Percentiles rank a stretch among this genome's conserved stretches.
These are phyloP conservation scores for Scheffersomyces cryptocercus DNA, from an alignment of 1,139 yeast species.

Conservation along the genomic window DNA sequence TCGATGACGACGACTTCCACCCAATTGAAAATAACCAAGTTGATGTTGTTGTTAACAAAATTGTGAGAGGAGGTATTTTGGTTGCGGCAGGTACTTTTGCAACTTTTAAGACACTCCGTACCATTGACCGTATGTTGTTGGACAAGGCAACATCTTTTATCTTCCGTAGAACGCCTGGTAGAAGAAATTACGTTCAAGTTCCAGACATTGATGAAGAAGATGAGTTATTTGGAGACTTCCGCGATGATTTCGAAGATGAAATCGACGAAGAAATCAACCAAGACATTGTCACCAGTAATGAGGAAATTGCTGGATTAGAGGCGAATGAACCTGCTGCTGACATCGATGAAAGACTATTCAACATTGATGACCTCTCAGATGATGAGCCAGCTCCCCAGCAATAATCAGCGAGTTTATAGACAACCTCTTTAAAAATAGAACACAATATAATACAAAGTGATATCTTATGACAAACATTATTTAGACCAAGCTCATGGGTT, in stretches of 20 bases:
- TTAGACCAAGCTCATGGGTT: neutral
- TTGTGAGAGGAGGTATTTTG: slow-evolving; percentile 64
- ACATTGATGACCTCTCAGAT: slow-evolving; percentile 39
- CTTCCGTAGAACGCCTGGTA: slow-evolving; percentile 43
- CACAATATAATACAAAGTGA: slow-evolving; percentile 2
- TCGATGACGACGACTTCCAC: slow-evolving; percentile 58
- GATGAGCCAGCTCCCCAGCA: slow-evolving; percentile 17
- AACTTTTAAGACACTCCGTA: slow-evolving; percentile 36
- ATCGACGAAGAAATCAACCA: slow-evolving; percentile 23
- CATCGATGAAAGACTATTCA: slow-evolving; percentile 38
- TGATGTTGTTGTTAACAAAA: slow-evolving; percentile 61
- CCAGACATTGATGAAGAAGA: slow-evolving; percentile 47
- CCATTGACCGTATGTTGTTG: slow-evolving; percentile 35
- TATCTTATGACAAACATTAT: slow-evolving; percentile 5
- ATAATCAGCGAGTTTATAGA: neutral
- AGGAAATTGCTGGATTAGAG: slow-evolving; percentile 5
- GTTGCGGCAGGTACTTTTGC: slow-evolving; percentile 48
- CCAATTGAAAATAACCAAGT: slow-evolving; percentile 68
- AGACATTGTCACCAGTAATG: slow-evolving; percentile 8
- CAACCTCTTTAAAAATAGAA: neutral
- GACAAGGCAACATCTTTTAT: slow-evolving; percentile 36
- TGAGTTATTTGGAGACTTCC: slow-evolving; percentile 51
- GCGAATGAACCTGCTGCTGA: slow-evolving; percentile 7
- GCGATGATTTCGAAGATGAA: slow-evolving; percentile 53
- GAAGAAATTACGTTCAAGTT: slow-evolving; percentile 44